phyloP scores from a whole-genome alignment of 73 alveolate genomes.

The Paramecium biaurelia region DNA sequence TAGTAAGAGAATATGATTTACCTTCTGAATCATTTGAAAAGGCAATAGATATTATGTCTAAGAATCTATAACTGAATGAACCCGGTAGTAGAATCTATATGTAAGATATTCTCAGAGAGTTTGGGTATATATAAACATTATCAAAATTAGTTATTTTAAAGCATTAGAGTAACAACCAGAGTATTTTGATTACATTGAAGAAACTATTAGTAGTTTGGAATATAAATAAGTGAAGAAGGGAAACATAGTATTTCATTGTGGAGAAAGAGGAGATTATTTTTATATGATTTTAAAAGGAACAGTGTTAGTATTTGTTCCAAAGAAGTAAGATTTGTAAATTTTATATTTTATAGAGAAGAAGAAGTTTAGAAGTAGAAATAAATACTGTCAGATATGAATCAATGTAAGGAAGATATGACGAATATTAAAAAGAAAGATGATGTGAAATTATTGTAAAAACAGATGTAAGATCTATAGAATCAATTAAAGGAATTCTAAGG shows the following conservation, averaged over 20 bases:
- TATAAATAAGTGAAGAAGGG: not conserved
- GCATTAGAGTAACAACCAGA: not conserved
- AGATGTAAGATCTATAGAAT: not conserved
- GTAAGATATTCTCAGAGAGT: not conserved
- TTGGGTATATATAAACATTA: not conserved
- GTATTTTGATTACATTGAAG: not conserved
- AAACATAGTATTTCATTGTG: not conserved
- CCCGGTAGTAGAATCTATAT: not conserved
- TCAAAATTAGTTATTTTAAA: not conserved
- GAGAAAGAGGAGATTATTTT: conserved; percentile 29
- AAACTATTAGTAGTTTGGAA: not conserved
- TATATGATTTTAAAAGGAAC: conserved; percentile 12
- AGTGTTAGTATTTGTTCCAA: not conserved
- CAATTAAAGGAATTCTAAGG: not conserved
- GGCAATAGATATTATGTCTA: not conserved
- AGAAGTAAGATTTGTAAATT: not conserved
- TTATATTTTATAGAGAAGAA: not conserved
- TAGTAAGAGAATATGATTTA: not conserved
- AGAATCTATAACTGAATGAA: not conserved
- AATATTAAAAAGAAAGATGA: not conserved
- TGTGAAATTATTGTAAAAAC: not conserved
- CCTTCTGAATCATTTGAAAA: not conserved
- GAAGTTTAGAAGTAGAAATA: not conserved
- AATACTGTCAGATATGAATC: not conserved
- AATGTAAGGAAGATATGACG: not conserved